Evolutionary conservation across 169 alveolate species (phyloP).

Genomic region (Perkinsus marinus): DNA sequence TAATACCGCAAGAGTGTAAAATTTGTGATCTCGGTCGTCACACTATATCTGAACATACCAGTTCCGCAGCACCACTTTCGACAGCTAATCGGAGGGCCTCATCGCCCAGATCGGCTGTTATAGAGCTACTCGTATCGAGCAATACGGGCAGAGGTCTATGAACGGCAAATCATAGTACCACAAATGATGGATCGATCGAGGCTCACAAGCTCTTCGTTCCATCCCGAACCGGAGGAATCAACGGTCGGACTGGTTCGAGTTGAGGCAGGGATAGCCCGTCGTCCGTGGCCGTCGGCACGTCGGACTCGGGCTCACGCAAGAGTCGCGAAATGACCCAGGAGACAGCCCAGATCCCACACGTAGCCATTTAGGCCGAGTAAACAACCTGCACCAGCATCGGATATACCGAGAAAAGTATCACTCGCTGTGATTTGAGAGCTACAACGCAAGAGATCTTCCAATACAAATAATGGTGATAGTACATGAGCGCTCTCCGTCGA

Average conservation of each 20-base stretch:
- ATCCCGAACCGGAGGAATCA: not conserved
- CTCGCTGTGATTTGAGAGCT: no score
- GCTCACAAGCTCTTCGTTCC: not conserved
- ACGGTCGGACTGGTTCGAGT: no score
- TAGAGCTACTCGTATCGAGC: not conserved
- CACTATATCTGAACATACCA: not conserved
- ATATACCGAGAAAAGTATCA: no score
- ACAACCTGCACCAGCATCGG: no score
- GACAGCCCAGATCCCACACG: not conserved
- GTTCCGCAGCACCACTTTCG: not conserved
- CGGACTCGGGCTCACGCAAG: not conserved
- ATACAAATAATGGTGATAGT: not conserved
- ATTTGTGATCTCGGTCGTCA: no score
- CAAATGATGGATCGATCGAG: not conserved
- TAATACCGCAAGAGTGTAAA: no score
- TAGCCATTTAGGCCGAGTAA: not conserved
- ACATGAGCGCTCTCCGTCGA: not conserved
- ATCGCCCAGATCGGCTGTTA: not conserved
- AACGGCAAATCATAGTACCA: not conserved
- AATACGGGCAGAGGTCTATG: not conserved
- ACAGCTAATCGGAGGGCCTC: not conserved
- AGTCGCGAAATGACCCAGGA: not conserved
- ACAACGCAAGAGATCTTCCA: no score
- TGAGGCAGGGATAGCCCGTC: no score
- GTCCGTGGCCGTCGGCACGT: no score